A percentile compares a stretch with the other conserved stretches of the same genome.
Evolutionary conservation across 306 rosid species (phyloP).

Genomic region (Prunus mume): DNA sequence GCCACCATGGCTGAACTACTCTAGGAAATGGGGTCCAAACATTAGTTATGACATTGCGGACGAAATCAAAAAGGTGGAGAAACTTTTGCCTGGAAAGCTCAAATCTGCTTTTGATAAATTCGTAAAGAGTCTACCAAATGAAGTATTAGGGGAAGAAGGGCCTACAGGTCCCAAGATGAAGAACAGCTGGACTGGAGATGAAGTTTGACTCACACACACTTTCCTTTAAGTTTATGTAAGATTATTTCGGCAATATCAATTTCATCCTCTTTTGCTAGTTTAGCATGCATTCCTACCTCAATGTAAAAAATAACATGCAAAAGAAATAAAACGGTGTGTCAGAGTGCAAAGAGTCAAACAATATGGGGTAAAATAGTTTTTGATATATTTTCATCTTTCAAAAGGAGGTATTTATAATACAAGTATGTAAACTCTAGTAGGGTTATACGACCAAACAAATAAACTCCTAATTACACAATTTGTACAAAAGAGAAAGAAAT

Average conservation of each 20-base stretch:
- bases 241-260: neutral
- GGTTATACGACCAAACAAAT: too few relatives aligned
- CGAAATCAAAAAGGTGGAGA: conserved; percentile 42
- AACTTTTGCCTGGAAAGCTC: conserved; percentile 34
- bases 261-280: too few relatives aligned
- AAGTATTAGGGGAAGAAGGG: conserved; percentile 65
- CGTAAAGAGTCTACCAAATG: conserved; percentile 44
- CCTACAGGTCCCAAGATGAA: conserved; percentile 81
- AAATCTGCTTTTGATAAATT: conserved; percentile 28
- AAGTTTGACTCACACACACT: conserved; percentile 13
- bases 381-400: too few relatives aligned
- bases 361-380: too few relatives aligned
- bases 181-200: conserved; percentile 66
- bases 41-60: conserved; percentile 37
- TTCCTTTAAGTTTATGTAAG: neutral
- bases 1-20: conserved; percentile 65
- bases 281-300: too few relatives aligned
- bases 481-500: too few relatives aligned
- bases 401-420: too few relatives aligned
- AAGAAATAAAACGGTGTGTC: neutral
- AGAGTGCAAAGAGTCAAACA: too few relatives aligned
- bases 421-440: too few relatives aligned
- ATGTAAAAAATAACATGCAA: too few relatives aligned
- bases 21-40: conserved; percentile 72
- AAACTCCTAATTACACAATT: too few relatives aligned